Base-by-base conservation (phyloP, 495 filamentous ascomycete species). In the Aspergillus asperescens region DNA sequence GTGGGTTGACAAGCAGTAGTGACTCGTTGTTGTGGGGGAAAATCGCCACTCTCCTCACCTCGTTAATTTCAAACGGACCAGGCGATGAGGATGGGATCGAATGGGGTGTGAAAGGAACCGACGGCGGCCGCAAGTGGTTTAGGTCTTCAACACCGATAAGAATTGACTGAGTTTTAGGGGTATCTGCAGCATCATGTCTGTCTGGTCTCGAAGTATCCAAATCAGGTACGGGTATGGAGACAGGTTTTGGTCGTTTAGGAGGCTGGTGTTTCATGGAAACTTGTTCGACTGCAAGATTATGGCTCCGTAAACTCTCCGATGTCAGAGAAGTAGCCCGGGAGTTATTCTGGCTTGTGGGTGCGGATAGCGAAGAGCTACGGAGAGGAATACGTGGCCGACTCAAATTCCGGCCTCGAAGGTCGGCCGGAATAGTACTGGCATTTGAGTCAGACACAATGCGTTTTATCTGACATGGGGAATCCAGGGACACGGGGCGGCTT, bases 21-120 rank as follows among this genome's bases (percentile, higher is more conserved):
- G 88, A 92, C 52, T 84, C 82, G 56, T 95, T 96, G 62, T 90
- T 88, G 64, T 96, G 90, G 2, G 89, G 83, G 62, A 85, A 93
- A 28, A 95, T 84, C 52, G 81, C 84, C 39, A 96, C 82, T 15
- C 87, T 87, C 53, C 83, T 84, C 10, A 90, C 90, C 69, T 96
- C 89, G 39, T 81, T 73, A 37, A 80, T 73, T 49, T 80, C 77
- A n/a, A 79, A 58, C 0, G 71, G 70, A 1, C 76, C 76, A 0
- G 76, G 76, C 6, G 75, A 78, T 12, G 70, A 75, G 1, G 77
- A 78, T 6, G 72, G 70, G 35, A 80, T 67, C 13, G 77, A 80
- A 46, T 67, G 65, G 7, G 70, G 70, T 1, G 74, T 76, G 35
- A 69, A 74, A 15, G 71, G 70, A 31, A 72, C 57, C 8, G 76